Percentiles rank a stretch among this genome's conserved stretches.
Evolutionary conservation across 176 grass and related monocot species (phyloP).

Genomic region (Musa schizocarpa): DNA sequence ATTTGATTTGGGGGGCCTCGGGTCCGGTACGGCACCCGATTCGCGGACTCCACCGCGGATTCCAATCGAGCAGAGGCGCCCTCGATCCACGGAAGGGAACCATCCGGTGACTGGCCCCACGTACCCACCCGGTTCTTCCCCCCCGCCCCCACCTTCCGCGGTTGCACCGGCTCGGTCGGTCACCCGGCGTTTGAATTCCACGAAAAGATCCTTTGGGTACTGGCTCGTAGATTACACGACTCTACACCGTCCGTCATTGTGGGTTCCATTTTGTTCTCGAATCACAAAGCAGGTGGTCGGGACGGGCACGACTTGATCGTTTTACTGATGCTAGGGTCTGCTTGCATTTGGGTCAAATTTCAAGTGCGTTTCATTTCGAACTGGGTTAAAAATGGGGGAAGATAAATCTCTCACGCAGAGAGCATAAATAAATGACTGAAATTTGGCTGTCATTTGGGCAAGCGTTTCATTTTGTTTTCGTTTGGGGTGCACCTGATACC

Average conservation of each 20-base stretch:
- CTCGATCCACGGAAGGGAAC: not conserved
- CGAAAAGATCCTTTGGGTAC: not conserved
- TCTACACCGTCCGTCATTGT: not conserved
- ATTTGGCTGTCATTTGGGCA: not conserved
- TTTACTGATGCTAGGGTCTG: no score
- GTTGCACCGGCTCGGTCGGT: not conserved
- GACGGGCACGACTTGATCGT: no score
- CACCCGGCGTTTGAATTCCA: not conserved
- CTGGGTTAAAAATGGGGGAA: no score
- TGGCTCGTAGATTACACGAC: not conserved
- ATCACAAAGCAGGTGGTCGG: no score
- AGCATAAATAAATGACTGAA: not conserved
- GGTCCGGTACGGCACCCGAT: not conserved
- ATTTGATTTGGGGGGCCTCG: not conserved
- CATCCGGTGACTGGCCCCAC: not conserved
- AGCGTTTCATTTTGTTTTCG: constrained; percentile 6
- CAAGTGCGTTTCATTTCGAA: not conserved
- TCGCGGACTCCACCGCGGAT: not conserved
- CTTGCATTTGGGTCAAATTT: no score
- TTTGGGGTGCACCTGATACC: not conserved
- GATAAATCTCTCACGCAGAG: no score
- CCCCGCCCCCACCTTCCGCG: not conserved
- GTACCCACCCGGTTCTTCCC: not conserved
- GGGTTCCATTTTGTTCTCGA: not conserved
- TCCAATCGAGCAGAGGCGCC: not conserved